Evolutionary conservation across 331 rosid genomes (phyloP).

Genomic region (Pyrus hybrid): DNA sequence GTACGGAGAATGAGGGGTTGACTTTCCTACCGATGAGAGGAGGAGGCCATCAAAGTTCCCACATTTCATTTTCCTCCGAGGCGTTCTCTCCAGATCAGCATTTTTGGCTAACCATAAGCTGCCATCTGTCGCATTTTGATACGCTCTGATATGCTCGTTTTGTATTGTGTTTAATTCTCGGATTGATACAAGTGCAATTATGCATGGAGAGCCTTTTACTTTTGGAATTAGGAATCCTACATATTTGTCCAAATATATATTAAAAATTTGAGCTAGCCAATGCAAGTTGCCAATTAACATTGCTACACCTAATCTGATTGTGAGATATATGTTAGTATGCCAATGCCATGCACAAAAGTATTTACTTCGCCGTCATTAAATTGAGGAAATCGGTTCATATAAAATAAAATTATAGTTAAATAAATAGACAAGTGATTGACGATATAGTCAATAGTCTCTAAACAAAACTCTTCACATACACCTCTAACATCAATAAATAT

Average conservation of each 20-base stretch:
- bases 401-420: no score
- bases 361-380: no score
- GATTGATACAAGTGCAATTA: background rate
- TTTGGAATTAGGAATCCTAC: background rate
- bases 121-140: constrained; percentile 3
- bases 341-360: no score
- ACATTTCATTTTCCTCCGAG: background rate
- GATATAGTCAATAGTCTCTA: no score
- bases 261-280: background rate
- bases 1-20: background rate
- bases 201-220: background rate
- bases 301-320: no score
- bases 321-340: no score
- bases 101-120: constrained; percentile 1
- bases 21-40: constrained; percentile 8
- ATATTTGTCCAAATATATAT: background rate
- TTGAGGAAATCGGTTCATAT: no score
- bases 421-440: background rate
- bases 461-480: background rate
- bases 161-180: background rate
- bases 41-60: constrained; percentile 9
- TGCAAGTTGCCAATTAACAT: background rate
- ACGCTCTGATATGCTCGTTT: background rate
- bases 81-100: constrained; percentile 6
- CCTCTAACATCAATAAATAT: no score